Evolutionary conservation across 495 filamentous ascomycete genomes (phyloP).

Genomic region (Podospora anserina): DNA sequence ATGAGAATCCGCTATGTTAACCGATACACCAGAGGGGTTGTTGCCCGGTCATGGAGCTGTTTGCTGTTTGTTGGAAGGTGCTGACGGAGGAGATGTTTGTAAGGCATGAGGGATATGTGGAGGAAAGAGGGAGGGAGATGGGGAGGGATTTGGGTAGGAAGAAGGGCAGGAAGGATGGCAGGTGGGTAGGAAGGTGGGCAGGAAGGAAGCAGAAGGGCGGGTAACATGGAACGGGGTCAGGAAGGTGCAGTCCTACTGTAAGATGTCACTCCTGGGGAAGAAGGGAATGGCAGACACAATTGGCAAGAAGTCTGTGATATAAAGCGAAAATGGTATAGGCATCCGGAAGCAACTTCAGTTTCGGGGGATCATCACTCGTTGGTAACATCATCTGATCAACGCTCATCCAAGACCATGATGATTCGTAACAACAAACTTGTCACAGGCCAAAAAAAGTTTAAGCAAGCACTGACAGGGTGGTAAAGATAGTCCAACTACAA

Average conservation of each 20-base stretch:
- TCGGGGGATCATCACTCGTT: background rate
- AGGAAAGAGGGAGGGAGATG: background rate
- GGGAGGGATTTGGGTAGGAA: background rate
- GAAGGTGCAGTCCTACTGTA: background rate
- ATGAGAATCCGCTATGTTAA: slow-evolving; percentile 16
- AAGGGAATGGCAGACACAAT: background rate
- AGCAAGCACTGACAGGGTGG: too few species aligned
- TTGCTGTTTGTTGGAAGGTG: slow-evolving; percentile 6
- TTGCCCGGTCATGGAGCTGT: background rate
- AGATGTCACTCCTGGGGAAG: too few species aligned
- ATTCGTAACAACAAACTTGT: too few species aligned
- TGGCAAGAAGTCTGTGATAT: background rate
- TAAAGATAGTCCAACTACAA: too few species aligned
- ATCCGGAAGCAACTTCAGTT: background rate
- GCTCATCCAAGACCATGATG: too few species aligned
- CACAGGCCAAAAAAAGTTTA: too few species aligned
- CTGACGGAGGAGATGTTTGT: background rate
- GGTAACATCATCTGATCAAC: too few species aligned
- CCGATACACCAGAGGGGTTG: slow-evolving; percentile 12
- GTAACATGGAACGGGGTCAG: too few species aligned
- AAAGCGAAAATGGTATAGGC: background rate
- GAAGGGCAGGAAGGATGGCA: background rate
- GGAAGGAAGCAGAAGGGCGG: background rate
- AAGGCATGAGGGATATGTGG: background rate
- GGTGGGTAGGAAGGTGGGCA: background rate